Percentiles rank a stretch among this genome's conserved stretches.
Evolutionary conservation across 1,284 basidiomycete genomes (phyloP).

Genomic region (Fistulina hepatica): DNA sequence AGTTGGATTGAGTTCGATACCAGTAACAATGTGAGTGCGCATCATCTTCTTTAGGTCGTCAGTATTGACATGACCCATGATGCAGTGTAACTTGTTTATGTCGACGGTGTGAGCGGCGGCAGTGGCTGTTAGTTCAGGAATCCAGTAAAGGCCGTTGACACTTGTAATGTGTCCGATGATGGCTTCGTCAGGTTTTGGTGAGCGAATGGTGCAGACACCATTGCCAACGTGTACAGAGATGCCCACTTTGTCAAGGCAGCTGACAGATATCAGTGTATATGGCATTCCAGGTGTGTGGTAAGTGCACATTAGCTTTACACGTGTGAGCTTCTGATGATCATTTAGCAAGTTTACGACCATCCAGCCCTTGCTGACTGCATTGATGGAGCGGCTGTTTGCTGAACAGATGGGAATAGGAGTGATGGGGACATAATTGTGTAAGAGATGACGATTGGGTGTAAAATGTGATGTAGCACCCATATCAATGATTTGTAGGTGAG

Average conservation of each 20-base stretch:
- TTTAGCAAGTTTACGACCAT: too few species aligned
- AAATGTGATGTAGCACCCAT: too few species aligned
- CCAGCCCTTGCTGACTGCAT: too few species aligned
- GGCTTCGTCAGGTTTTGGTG: constrained; percentile 2
- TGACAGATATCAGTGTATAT: constrained; percentile 7
- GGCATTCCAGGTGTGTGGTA: constrained; percentile 8
- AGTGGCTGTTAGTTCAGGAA: constrained; percentile 1
- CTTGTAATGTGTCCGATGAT: constrained; percentile 7
- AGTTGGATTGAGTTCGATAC: constrained; percentile 6
- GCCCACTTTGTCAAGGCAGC: constrained; percentile 6
- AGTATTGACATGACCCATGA: constrained; percentile 3
- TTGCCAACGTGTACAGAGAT: constrained; percentile 9
- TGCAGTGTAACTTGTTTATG: constrained; percentile 5
- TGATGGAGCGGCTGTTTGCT: too few species aligned
- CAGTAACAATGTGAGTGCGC: constrained; percentile 3
- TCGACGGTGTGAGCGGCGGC: not conserved
- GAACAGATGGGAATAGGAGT: too few species aligned
- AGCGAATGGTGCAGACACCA: constrained; percentile 3
- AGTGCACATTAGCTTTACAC: constrained; percentile 3
- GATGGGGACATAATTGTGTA: too few species aligned
- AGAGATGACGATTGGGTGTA: too few species aligned
- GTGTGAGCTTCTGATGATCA: constrained; percentile 5
- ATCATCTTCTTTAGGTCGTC: constrained; percentile 7
- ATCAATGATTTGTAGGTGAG: too few species aligned
- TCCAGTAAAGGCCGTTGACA: constrained; percentile 9